Base-by-base conservation (phyloP, 768 basidiomycete genomes). In the Tephrocybe sp. region DNA sequence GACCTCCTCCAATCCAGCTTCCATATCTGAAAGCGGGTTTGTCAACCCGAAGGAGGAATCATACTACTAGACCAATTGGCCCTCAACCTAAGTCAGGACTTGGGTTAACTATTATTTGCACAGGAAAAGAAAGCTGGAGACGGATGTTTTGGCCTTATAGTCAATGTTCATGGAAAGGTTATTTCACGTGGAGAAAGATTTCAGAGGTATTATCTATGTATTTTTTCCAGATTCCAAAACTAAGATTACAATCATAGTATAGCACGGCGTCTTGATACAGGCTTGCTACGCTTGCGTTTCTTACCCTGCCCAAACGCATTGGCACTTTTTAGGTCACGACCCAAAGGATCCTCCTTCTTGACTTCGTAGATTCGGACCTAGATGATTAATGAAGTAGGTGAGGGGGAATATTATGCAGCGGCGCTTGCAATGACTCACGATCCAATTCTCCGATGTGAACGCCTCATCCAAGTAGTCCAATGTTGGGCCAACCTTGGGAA, bases 401-500 rank as follows among this genome's bases (percentile, higher is more conserved):
- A 57, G 48, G n/a, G 39, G 21, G 25, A 26, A 9, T 26, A 25
- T n/a, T 50, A 45, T 18, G 46, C 26, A 49, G 26, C 30, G 21
- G 6, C 30, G 24, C 30, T 6, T 23, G 37, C 23, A 12, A 20
- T 36, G 36, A 76, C 85, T 69, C 62, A 93, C 96, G 58, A 99
- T 96, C 97, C 97, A 99, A 71, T 99, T 99, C 75, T 99, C 97
- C 6, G 93, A 92, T 1, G 97, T 99, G 76, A 95, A 99, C 7
- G 96, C 97, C 70, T 99, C 97, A 56, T 99, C 93, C 41, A 98
- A 80, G 60, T 87, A 88, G 67, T 99, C 93, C 30, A 98, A 74
- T 32, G 84, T 87, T 30, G 92, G 90, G 14, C 88, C 88, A 4
- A 74, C 73, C 48, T 76, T 73, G 2, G 97, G 95, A 49, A 98